A percentile compares a stretch with the other conserved stretches of the same genome.
Conservation (phyloP, 345 rosid genomes). For the Acer campestre region DNA sequence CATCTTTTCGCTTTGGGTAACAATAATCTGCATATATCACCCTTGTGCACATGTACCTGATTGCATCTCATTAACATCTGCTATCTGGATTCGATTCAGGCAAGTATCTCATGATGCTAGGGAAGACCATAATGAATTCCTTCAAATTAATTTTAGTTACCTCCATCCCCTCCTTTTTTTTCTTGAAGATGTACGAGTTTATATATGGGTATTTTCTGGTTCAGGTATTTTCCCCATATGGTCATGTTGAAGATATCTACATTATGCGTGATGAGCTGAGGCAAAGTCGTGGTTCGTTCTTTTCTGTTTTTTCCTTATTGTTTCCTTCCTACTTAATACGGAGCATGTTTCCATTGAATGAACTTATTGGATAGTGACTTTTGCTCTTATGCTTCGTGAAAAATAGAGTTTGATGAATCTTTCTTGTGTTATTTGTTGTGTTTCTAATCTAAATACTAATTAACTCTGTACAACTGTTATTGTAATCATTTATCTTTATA, state of each 20-base stretch:
- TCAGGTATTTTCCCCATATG: slow-evolving; percentile 79
- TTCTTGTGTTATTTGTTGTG: background rate
- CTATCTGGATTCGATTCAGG: background rate
- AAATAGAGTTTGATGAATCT: background rate
- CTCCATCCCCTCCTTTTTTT: background rate
- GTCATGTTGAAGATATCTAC: slow-evolving; percentile 70
- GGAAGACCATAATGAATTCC: background rate
- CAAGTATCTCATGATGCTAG: background rate
- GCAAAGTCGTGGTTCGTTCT: slow-evolving; percentile 67
- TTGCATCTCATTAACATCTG: background rate
- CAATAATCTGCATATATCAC: slow-evolving; percentile 3
- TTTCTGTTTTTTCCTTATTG: slow-evolving; percentile 19
- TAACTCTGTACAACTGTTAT: background rate
- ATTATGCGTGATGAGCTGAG: slow-evolving; percentile 65
- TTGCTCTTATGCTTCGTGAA: background rate
- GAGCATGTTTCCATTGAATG: background rate
- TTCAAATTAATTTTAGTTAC: slow-evolving; percentile 3
- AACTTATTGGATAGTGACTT: slow-evolving; percentile 13
- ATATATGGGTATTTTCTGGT: slow-evolving; percentile 20
- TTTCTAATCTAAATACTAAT: background rate
- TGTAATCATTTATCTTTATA: background rate
- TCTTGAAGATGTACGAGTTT: slow-evolving; percentile 12
- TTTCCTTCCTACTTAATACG: background rate
- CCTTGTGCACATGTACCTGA: background rate
- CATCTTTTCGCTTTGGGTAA: background rate